Evolutionary conservation across 352 stramenopile species (phyloP).

Genomic region (Globisporangium viniferum): DNA sequence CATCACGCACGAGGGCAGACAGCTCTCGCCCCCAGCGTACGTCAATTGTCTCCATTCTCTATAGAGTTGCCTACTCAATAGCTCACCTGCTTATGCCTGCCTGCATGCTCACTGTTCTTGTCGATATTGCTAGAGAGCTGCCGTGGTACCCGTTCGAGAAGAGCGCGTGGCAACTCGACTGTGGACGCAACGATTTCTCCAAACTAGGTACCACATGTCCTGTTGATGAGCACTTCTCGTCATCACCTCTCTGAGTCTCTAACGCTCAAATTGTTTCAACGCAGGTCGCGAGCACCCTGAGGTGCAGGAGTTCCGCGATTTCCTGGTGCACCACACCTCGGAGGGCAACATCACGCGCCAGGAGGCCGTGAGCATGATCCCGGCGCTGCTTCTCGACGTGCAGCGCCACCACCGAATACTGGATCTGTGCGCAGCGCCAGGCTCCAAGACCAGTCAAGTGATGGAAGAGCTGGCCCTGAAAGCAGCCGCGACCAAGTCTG

Average conservation of each 20-base stretch:
- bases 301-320: slow-evolving; percentile 89
- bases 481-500: slow-evolving; percentile 6
- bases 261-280: no score
- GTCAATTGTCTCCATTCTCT: neutral
- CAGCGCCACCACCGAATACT: slow-evolving; percentile 78
- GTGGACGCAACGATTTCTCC: slow-evolving; percentile 58
- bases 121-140: slow-evolving; percentile 30
- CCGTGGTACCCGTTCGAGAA: slow-evolving; percentile 57
- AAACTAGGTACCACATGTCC: slow-evolving; percentile 30
- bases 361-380: slow-evolving; percentile 98
- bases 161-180: slow-evolving; percentile 72
- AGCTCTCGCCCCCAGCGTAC: slow-evolving; percentile 36
- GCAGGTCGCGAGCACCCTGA: slow-evolving; percentile 40
- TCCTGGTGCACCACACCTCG: slow-evolving; percentile 89
- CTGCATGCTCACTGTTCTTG: neutral
- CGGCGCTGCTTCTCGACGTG: slow-evolving; percentile 94
- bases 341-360: slow-evolving; percentile 94
- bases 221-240: no score
- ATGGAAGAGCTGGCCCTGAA: slow-evolving; percentile 75
- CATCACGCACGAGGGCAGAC: slow-evolving; percentile 26
- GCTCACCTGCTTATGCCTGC: slow-evolving; percentile 2
- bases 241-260: no score
- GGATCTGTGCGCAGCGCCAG: slow-evolving; percentile 91
- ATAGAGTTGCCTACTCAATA: neutral
- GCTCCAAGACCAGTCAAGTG: slow-evolving; percentile 98